These are phyloP conservation scores for Tuber umbilicatum DNA, from an alignment of 495 filamentous ascomycete genomes.

Conservation along the genomic window DNA sequence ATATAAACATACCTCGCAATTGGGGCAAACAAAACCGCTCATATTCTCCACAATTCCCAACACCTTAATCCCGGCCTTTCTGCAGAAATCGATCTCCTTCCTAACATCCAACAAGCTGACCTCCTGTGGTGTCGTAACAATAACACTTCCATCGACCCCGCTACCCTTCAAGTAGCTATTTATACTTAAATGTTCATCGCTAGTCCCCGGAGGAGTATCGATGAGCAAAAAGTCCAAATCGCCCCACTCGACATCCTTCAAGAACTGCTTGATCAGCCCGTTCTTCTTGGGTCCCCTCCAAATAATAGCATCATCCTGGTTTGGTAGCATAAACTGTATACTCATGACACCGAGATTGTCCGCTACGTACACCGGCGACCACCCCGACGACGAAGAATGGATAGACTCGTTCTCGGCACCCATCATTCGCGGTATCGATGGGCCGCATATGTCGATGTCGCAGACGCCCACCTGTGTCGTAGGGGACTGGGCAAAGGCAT, in stretches of 20 bases:
- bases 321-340: slow-evolving; percentile 94
- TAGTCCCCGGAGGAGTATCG: slow-evolving; percentile 91
- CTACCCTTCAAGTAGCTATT: slow-evolving; percentile 80
- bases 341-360: slow-evolving; percentile 93
- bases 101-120: slow-evolving; percentile 86
- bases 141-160: slow-evolving; percentile 83
- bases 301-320: slow-evolving; percentile 85
- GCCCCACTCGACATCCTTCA: slow-evolving; percentile 97
- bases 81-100: slow-evolving; percentile 95
- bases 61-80: slow-evolving; percentile 82
- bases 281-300: slow-evolving; percentile 99
- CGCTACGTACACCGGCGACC: slow-evolving; percentile 87
- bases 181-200: slow-evolving; percentile 88
- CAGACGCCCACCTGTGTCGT: slow-evolving; percentile 77
- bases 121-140: slow-evolving; percentile 93
- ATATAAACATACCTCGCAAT: slow-evolving; percentile 49
- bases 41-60: slow-evolving; percentile 96
- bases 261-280: slow-evolving; percentile 91
- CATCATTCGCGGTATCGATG: slow-evolving; percentile 95
- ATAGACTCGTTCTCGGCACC: slow-evolving; percentile 89
- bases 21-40: slow-evolving; percentile 90
- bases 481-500: slow-evolving; percentile 74
- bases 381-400: slow-evolving; percentile 70
- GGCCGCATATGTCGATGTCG: slow-evolving; percentile 95
- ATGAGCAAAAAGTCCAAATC: slow-evolving; percentile 87